These are phyloP conservation scores for Aspergillus viridinutans DNA, from an alignment of 2,329 filamentous ascomycete species.

Conservation along the genomic window DNA sequence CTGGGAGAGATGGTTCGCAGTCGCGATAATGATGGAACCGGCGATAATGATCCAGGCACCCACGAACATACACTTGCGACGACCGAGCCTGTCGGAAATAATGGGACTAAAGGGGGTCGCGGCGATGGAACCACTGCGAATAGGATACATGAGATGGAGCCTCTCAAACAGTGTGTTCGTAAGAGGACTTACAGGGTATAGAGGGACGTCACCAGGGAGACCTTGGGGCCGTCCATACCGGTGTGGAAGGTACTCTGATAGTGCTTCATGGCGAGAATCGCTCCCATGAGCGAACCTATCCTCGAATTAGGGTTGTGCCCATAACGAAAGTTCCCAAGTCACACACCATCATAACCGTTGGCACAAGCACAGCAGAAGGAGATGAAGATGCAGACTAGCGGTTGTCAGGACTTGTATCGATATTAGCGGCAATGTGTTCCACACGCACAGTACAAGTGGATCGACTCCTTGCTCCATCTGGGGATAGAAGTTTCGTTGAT, in stretches of 20 bases:
- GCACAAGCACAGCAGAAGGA: slow-evolving; percentile 32
- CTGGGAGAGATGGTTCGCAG: slow-evolving; percentile 31
- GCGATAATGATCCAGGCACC: slow-evolving; percentile 45
- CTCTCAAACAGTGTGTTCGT: background rate
- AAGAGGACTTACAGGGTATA: slow-evolving; percentile 44
- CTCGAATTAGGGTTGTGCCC: background rate
- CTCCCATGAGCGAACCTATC: slow-evolving; percentile 28
- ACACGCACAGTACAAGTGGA: slow-evolving; percentile 29
- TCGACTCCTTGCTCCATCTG: slow-evolving; percentile 25
- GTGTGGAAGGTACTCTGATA: slow-evolving; percentile 40
- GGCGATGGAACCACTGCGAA: slow-evolving; percentile 37
- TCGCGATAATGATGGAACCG: slow-evolving; percentile 44
- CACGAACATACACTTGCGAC: slow-evolving; percentile 44
- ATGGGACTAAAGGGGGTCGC: slow-evolving; percentile 40
- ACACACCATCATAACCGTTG: slow-evolving; percentile 28
- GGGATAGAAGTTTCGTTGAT: slow-evolving; percentile 44
- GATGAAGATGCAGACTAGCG: slow-evolving; percentile 42
- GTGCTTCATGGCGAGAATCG: slow-evolving; percentile 26
- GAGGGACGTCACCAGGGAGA: slow-evolving; percentile 42
- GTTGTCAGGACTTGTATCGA: slow-evolving; percentile 16
- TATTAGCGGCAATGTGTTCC: background rate
- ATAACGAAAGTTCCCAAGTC: background rate
- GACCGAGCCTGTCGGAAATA: slow-evolving; percentile 44
- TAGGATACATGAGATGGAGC: background rate
- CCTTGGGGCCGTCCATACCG: slow-evolving; percentile 35